Evolutionary conservation across 179 eudicot genomes (phyloP).

Genomic region (Corrigiola litoralis): DNA sequence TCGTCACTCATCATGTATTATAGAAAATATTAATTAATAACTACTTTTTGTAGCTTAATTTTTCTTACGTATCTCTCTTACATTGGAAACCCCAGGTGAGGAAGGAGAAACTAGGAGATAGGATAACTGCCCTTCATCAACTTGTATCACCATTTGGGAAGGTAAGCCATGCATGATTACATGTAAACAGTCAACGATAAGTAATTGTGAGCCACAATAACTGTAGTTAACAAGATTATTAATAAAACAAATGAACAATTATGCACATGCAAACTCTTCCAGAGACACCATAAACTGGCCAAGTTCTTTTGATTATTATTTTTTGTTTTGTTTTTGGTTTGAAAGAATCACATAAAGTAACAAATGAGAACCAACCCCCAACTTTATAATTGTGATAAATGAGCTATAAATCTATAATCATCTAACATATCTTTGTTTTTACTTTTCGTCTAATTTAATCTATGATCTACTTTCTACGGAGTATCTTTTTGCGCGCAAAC

Average conservation of each 20-base stretch:
- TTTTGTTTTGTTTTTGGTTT: background rate
- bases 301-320: slow-evolving; percentile 10
- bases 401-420: too few relatives aligned
- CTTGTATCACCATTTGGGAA: slow-evolving; percentile 94
- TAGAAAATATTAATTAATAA: too few relatives aligned
- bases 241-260: background rate
- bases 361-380: too few relatives aligned
- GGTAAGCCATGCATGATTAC: slow-evolving; percentile 40
- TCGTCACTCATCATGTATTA: too few relatives aligned
- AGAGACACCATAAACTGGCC: slow-evolving; percentile 1
- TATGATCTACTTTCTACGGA: background rate
- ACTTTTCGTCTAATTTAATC: too few relatives aligned
- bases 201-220: background rate
- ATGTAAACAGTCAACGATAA: background rate
- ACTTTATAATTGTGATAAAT: too few relatives aligned
- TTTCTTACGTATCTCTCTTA: background rate
- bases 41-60: too few relatives aligned
- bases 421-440: too few relatives aligned
- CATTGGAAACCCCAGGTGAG: slow-evolving; percentile 56
- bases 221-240: too few relatives aligned
- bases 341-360: too few relatives aligned
- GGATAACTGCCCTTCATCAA: slow-evolving; percentile 91
- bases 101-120: slow-evolving; percentile 86
- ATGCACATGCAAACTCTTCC: background rate
- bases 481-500: too few relatives aligned